These are phyloP conservation scores for Pythium aphanidermatum DNA, from an alignment of 352 stramenopile species.

Conservation along the genomic window DNA sequence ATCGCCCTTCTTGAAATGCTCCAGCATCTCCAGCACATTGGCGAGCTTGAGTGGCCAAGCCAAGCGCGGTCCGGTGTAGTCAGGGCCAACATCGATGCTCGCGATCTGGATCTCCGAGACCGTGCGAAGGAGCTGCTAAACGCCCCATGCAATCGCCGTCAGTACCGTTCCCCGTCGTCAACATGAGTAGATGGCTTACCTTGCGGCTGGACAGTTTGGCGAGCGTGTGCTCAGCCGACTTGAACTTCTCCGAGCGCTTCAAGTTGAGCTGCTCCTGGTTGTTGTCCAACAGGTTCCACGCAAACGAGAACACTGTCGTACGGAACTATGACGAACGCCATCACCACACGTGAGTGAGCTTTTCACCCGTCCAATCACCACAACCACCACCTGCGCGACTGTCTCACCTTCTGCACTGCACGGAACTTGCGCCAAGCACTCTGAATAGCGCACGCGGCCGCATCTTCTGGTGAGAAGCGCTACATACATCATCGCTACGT, in stretches of 20 bases:
- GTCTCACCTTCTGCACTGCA: slow-evolving; percentile 60
- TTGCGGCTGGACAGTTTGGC: slow-evolving; percentile 66
- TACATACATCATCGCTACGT: slow-evolving; percentile 20
- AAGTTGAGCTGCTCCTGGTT: slow-evolving; percentile 87
- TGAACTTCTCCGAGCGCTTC: slow-evolving; percentile 83
- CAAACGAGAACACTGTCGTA: slow-evolving; percentile 69
- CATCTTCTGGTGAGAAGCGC: slow-evolving; percentile 72
- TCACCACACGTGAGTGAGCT: too few species aligned
- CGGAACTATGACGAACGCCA: slow-evolving; percentile 50
- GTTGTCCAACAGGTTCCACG: slow-evolving; percentile 89
- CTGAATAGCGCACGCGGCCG: slow-evolving; percentile 71
- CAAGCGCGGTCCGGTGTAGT: slow-evolving; percentile 77
- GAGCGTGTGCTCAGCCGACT: slow-evolving; percentile 75
- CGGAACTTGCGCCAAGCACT: slow-evolving; percentile 63
- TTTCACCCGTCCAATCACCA: too few species aligned
- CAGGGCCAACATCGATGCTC: slow-evolving; percentile 38
- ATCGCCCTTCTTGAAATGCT: slow-evolving; percentile 87
- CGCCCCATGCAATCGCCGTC: too few species aligned
- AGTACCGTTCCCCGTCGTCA: too few species aligned
- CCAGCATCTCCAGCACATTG: slow-evolving; percentile 85
- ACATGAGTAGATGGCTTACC: slow-evolving; percentile 25
- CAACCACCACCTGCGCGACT: not conserved
- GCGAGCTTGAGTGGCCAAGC: slow-evolving; percentile 79
- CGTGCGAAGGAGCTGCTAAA: slow-evolving; percentile 38
- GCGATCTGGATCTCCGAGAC: slow-evolving; percentile 51